These are phyloP conservation scores for Ricinus communis DNA, from an alignment of 345 rosid genomes.

Conservation along the genomic window DNA sequence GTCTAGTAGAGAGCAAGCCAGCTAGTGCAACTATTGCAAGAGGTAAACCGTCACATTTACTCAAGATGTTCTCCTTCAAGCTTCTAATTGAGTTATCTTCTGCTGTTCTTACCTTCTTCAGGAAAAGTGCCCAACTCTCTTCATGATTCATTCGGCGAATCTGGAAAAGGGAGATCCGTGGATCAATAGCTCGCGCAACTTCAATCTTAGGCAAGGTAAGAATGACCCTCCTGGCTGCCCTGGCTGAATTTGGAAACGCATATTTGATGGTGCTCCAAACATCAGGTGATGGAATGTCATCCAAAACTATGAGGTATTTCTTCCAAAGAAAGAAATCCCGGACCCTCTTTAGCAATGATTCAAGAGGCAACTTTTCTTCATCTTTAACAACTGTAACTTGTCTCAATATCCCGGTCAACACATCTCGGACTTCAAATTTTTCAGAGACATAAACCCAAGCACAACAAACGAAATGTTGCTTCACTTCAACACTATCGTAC, in stretches of 20 bases:
- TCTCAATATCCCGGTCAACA: not conserved
- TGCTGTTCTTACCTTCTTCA: too few relatives aligned
- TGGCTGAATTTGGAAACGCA: not conserved
- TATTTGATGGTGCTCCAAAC: not conserved
- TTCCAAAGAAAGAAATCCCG: not conserved
- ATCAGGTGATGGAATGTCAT: not conserved
- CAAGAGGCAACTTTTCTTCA: not conserved
- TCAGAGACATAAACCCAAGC: constrained; percentile 1
- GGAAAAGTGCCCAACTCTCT: not conserved
- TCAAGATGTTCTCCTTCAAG: too few relatives aligned
- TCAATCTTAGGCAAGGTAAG: not conserved
- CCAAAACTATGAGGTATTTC: not conserved
- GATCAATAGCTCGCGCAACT: not conserved
- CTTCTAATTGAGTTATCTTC: too few relatives aligned
- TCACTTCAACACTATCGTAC: not conserved
- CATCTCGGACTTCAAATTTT: not conserved
- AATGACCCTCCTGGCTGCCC: not conserved
- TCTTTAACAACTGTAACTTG: not conserved
- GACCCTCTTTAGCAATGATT: not conserved
- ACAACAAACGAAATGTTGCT: not conserved
- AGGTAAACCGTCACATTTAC: not conserved
- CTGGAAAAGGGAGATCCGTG: not conserved
- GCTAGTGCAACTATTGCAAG: constrained; percentile 5
- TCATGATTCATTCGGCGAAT: not conserved
- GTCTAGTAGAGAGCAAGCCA: not conserved